Conservation (phyloP, 352 stramenopile genomes). For the Phytopythium ostracodes region DNA sequence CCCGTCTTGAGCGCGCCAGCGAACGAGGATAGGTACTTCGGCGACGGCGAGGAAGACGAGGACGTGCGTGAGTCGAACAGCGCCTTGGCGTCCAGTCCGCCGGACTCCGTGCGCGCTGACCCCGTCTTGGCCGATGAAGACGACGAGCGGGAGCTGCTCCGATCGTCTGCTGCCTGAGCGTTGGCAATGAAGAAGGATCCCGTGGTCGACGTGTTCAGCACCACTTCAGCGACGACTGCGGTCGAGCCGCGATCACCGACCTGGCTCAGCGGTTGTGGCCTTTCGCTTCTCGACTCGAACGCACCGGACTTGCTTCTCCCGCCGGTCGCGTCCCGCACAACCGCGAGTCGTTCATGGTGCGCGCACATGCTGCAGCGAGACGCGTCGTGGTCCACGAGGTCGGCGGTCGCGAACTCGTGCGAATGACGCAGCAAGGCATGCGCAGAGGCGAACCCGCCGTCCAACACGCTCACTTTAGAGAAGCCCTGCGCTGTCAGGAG, state of each 20-base stretch:
- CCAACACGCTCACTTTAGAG: conserved; percentile 67
- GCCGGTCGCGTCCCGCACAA: not conserved
- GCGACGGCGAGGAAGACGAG: not conserved
- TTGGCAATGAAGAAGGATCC: not conserved
- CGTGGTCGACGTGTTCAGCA: not conserved
- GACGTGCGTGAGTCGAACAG: conserved; percentile 32
- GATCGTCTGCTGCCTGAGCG: not conserved
- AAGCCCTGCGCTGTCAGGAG: conserved; percentile 76
- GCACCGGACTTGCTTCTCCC: not conserved
- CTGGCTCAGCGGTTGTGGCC: not conserved
- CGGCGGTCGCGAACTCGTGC: conserved; percentile 48
- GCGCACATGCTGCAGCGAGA: conserved; percentile 55
- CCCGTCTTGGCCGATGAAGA: not conserved
- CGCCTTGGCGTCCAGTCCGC: conserved; percentile 28
- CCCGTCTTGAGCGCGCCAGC: conserved; percentile 60
- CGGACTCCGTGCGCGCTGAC: not conserved
- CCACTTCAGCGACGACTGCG: not conserved
- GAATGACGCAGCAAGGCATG: conserved; percentile 52
- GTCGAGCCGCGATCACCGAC: not conserved
- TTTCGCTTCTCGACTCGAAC: not conserved
- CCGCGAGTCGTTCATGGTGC: conserved; percentile 36
- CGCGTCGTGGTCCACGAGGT: conserved; percentile 73
- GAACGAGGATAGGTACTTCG: conserved; percentile 65
- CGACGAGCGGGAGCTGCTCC: conserved; percentile 2
- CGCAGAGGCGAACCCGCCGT: conserved; percentile 62